Base-by-base conservation (phyloP, 805 yeast genomes). In the Wickerhamomyces bisporus region DNA sequence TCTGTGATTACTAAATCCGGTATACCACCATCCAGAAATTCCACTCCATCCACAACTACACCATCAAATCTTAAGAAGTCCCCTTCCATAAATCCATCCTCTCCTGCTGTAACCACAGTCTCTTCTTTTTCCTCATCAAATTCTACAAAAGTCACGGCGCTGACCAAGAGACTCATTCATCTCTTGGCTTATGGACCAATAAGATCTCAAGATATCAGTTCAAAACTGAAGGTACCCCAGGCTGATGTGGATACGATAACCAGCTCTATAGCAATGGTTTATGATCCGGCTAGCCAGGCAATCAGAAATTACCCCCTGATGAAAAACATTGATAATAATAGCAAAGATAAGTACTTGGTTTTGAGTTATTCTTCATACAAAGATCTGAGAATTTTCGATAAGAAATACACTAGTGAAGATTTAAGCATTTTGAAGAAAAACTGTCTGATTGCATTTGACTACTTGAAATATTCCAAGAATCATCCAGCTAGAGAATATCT, bases 151-250 rank as follows among this genome's bases (percentile, higher is more conserved):
- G n/a, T n/a, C n/a, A n/a, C n/a, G n/a, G n/a, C n/a, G 14, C 47
- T 54, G 19, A 39, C 52, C n/a, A 53, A 46, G 47, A 65, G 70
- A 36, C 58, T 74, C 27, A 48, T 72, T 17, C 71, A 70, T 43
- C 52, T 68, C 19, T 48, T 75, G 26, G 75, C 80, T 1, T 52
- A 74, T 30, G 79, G 77, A 1, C 77, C 79, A 2, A 53, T 58
- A 14, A 50, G 72, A 1, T 44, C 53, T 2, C 46, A 50, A 3
- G 57, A 56, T 2, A 46, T 74, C 11, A 42, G 57, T 8, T 43
- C 45, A 24, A 50, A 57, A 17, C 53, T 65, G 1, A 59, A 59
- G 34, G 41, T 58, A 18, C 26, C 52, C 3, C 38, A 50, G 16
- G 38, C 43, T 5, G 69, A 61, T 13, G 50, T 62, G 9, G 47